Evolutionary conservation across 441 rosid genomes (phyloP), one percentile per base, ranked within the genome.

Genomic region (Eruca vesicaria): DNA sequence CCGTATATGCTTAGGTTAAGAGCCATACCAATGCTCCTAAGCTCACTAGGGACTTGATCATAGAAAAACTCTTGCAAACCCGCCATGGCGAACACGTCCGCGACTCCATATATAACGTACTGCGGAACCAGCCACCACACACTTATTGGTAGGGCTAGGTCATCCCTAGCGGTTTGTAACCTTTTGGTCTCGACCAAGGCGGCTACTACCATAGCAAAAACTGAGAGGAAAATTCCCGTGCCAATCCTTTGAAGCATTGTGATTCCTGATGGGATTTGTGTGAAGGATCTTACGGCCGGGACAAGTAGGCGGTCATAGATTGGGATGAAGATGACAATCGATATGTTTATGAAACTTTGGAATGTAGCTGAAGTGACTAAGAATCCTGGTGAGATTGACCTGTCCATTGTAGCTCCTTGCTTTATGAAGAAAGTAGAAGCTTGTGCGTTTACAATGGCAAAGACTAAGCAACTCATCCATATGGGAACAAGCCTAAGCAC

Each of bases 241-340:
- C 88, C 89, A 15, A 87, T 80, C 69, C 89, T 82, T 58, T 84
- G 89, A 26, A 87, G 89, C 63, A 79, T 80, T 21, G 89, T 84
- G 69, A 84, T 80, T 15, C 89, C 89, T 7, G 84, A 38, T 4
- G 87, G 81, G 32, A 76, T 72, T 20, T 63, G 31, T 57, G 85
- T 84, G n/a, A 82, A 5, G 5, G 57, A 43, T 73, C 85, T 77
- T 16, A 84, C 79, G 3, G 80, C 3, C 3, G 89, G 91, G 71
- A 84, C 82, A 0, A 80, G 64, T 9, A 77, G 7, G 9, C 84
- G 79, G 20, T 84, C 91, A 41, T 87, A 85, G 23, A 84, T 57
- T 0, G 89, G 88, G 10, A 87, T 43, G 43, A 78, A 72, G 57
- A 81, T 0, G 15, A 81, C 52, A 21, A 82, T 63, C 38, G 84